Evolutionary conservation across 208 protist species (phyloP).

Genomic region (Angomonas ambiguus): DNA sequence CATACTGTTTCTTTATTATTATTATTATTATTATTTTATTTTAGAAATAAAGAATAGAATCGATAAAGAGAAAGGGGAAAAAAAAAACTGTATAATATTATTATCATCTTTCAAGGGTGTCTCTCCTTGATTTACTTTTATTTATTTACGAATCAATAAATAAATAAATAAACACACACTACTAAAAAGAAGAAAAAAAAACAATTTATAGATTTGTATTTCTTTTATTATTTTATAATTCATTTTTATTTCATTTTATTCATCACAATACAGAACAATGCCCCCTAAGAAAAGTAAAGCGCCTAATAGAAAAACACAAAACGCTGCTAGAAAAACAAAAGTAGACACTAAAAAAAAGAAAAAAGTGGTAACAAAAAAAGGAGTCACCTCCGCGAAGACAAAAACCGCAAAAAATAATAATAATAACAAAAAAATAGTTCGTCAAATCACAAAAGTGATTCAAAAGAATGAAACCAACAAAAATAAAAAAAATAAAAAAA

Average conservation of each 20-base stretch:
- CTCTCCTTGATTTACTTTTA: too few species aligned
- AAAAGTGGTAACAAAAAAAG: not conserved
- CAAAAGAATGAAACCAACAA: not conserved
- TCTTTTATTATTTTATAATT: constrained; percentile 5
- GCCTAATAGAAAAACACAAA: too few species aligned
- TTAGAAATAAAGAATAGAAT: not conserved
- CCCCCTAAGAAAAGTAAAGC: not conserved
- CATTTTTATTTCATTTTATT: constrained; percentile 6
- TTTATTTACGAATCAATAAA: too few species aligned
- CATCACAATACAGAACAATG: constrained; percentile 8
- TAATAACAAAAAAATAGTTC: not conserved
- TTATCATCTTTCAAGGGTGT: not conserved
- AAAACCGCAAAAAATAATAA: not conserved
- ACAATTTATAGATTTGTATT: not conserved
- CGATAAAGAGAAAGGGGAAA: too few species aligned
- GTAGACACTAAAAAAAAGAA: not conserved
- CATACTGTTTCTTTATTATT: not conserved
- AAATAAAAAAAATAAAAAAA: not conserved
- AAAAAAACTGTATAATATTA: not conserved
- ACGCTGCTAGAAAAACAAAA: not conserved
- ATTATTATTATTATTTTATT: constrained; percentile 1
- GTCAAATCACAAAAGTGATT: not conserved
- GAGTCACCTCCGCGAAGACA: not conserved
- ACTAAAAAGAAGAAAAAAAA: constrained; percentile 8
- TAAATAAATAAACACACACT: not conserved